Evolutionary conservation across 345 rosid species (phyloP).

Genomic region (Aethionema arabicum): DNA sequence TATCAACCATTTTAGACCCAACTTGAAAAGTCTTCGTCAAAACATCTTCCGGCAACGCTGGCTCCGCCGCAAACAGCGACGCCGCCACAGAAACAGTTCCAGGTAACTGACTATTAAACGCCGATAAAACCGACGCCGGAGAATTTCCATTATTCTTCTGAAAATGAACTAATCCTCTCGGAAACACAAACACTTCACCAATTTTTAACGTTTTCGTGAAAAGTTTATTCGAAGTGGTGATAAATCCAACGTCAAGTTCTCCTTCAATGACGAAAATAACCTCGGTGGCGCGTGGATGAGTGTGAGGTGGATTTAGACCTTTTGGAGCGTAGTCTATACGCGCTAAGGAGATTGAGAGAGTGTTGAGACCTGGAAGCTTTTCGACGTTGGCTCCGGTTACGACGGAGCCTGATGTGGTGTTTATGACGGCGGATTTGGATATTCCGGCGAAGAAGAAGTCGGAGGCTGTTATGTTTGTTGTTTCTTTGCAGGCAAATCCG

Average conservation of each 20-base stretch:
- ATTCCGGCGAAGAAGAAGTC: conserved; percentile 64
- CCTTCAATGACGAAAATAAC: conserved; percentile 61
- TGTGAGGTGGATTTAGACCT: conserved; percentile 67
- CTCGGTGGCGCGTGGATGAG: conserved; percentile 73
- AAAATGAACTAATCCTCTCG: conserved; percentile 64
- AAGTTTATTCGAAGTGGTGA: conserved; percentile 59
- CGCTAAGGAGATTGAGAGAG: conserved; percentile 56
- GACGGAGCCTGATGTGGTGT: conserved; percentile 51
- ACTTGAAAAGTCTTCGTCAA: conserved; percentile 62
- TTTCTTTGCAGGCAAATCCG: conserved; percentile 61
- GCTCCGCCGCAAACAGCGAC: conserved; percentile 46
- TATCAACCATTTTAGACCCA: conserved; percentile 54
- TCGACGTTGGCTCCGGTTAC: conserved; percentile 58
- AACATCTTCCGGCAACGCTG: conserved; percentile 56
- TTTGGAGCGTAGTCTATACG: conserved; percentile 56
- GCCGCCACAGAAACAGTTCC: conserved; percentile 54
- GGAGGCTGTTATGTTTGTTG: conserved; percentile 44
- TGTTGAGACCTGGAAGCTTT: conserved; percentile 65
- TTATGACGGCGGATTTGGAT: conserved; percentile 47
- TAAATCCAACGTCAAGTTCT: conserved; percentile 59
- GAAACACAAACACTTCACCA: conserved; percentile 62
- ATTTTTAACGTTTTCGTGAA: conserved; percentile 47
- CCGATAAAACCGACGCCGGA: conserved; percentile 46
- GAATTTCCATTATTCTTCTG: conserved; percentile 57
- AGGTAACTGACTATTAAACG: conserved; percentile 65